Evolutionary conservation across 139 green algal species (phyloP).

Genomic region (Picochlorum sp.): DNA sequence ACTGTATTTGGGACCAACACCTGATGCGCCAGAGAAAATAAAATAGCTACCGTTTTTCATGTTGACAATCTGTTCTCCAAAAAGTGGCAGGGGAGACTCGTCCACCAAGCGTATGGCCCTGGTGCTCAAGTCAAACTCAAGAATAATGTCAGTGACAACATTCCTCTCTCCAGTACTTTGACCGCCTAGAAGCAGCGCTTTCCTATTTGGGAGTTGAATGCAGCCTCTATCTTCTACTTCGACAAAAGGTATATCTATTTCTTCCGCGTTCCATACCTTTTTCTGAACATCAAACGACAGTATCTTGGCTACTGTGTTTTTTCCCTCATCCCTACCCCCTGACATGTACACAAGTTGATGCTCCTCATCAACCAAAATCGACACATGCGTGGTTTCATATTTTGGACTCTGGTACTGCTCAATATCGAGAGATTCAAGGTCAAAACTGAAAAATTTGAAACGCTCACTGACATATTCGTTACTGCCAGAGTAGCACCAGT

Average conservation of each 20-base stretch:
- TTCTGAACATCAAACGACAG: not conserved
- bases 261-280: not conserved
- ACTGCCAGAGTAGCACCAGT: not conserved
- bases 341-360: not conserved
- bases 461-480: not conserved
- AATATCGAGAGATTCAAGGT: not conserved
- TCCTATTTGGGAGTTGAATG: not conserved
- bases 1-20: not conserved
- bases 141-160: not conserved
- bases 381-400: not conserved
- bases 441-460: slow-evolving; percentile 4
- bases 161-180: not conserved
- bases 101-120: not conserved
- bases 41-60: not conserved
- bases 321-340: not conserved
- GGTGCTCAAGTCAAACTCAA: slow-evolving; percentile 1
- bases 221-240: not conserved
- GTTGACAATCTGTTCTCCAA: not conserved
- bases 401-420: not conserved
- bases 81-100: not conserved
- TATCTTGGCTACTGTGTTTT: not conserved
- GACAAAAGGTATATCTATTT: not conserved
- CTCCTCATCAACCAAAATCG: not conserved
- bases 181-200: not conserved
- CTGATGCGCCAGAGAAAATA: not conserved